Evolutionary conservation across 148 eudicot species (phyloP).

Genomic region (Fagopyrum tataricum): DNA sequence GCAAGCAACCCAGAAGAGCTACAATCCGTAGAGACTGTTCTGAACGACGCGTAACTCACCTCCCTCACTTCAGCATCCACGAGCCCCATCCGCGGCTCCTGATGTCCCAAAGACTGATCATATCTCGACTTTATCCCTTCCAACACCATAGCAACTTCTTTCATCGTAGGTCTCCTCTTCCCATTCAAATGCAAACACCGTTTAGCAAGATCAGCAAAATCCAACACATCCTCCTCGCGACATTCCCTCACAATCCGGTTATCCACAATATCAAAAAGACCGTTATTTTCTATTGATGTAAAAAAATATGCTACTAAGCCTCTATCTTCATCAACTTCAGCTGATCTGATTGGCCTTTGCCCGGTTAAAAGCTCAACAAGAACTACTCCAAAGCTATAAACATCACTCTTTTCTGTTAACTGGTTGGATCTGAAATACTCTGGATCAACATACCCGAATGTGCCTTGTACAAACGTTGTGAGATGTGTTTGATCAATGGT

Average conservation of each 20-base stretch:
- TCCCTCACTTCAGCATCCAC: not conserved
- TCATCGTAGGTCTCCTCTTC: slow-evolving; percentile 33
- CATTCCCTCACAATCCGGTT: slow-evolving; percentile 22
- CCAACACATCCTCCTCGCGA: slow-evolving; percentile 17
- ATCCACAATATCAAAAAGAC: slow-evolving; percentile 23
- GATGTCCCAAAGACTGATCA: not conserved
- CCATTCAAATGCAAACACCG: slow-evolving; percentile 27
- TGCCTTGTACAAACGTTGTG: slow-evolving; percentile 32
- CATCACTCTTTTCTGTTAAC: slow-evolving; percentile 35
- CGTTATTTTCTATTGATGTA: slow-evolving; percentile 15
- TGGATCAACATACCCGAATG: slow-evolving; percentile 38
- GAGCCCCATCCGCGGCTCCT: not conserved
- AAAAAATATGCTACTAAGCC: slow-evolving; percentile 30
- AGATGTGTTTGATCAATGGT: slow-evolving; percentile 31
- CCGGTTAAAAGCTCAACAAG: slow-evolving; percentile 33
- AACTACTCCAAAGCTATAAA: slow-evolving; percentile 37
- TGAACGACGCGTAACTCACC: not conserved
- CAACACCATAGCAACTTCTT: slow-evolving; percentile 21
- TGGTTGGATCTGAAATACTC: slow-evolving; percentile 34
- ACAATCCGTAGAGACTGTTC: not conserved
- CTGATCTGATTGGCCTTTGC: slow-evolving; percentile 25
- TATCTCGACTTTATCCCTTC: slow-evolving; percentile 18
- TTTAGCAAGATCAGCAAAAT: slow-evolving; percentile 25
- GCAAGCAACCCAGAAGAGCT: not conserved
- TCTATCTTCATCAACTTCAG: slow-evolving; percentile 16